Base-by-base conservation (phyloP, 2,329 filamentous ascomycete genomes). In the Neofusicoccum umdonicola region DNA sequence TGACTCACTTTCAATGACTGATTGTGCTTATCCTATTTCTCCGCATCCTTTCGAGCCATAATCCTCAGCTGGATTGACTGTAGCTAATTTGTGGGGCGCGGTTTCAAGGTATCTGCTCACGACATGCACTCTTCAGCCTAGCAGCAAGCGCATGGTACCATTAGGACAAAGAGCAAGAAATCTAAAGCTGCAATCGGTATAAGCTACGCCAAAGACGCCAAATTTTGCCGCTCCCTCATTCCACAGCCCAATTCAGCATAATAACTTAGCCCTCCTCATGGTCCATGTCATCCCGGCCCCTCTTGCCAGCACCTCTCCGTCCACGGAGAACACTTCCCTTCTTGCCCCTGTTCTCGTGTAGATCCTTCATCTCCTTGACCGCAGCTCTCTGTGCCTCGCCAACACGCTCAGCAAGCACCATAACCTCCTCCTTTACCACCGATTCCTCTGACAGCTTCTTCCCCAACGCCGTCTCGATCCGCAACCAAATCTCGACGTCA, bases 331-430 rank as follows among this genome's bases (percentile, higher is more conserved):
- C 80, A 50, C 75, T 77, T 42, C 77, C 84, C 73, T 74, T 82
- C 68, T 71, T 82, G 9, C 80, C 82, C 67, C 84, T 85, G 73
- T 88, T 87, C 68, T 96, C 92, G 63, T 90, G 85, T 69, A 93
- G 75, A 63, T 87, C 84, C 82, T 93, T 95, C 89, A 97, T 91
- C 78, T 96, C 89, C 63, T 84, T 86, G 57, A 90, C 87, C 0
- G 93, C 90, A 63, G 91, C 84, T 52, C 92, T 84, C 76, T 97
- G 92, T 0, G 93, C 93, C 76, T 96, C 92, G 65, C 91, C 88
- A 0, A 96, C 91, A 1, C 91, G 84, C 63, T 87, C 82, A 69
- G 88, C 88, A 76, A 96, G 89, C 0, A 93, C 84, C 87, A 96
- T 90, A 0, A 93, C 91, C 74, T 96, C 92, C 17, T 95, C 92